These are phyloP conservation scores for Brassica hybrid DNA, from an alignment of 441 rosid species.

Conservation along the genomic window DNA sequence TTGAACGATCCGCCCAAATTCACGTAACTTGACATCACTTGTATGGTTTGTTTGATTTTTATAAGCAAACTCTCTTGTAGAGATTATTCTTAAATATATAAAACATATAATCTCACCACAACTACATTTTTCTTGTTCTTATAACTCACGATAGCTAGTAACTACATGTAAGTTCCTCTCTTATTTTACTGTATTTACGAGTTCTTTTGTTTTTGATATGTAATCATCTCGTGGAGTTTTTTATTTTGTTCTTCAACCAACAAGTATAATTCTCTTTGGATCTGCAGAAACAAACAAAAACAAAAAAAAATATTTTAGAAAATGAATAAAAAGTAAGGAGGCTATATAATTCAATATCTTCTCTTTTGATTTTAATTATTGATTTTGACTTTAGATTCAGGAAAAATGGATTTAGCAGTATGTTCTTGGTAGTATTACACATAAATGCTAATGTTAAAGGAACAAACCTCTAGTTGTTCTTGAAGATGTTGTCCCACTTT, in stretches of 20 bases:
- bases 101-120: neutral
- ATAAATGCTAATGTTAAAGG: neutral
- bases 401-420: neutral
- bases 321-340: neutral
- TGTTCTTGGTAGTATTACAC: neutral
- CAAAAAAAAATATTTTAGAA: too few relatives aligned
- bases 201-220: too few relatives aligned
- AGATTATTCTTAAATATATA: neutral
- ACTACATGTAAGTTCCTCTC: neutral
- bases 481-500: neutral
- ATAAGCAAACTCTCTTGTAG: neutral
- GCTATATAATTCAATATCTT: neutral
- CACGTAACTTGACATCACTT: neutral
- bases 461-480: constrained; percentile 6
- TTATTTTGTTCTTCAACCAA: neutral
- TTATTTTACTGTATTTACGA: neutral
- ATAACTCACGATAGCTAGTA: constrained; percentile 9
- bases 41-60: neutral
- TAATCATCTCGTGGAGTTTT: too few relatives aligned
- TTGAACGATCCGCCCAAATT: neutral
- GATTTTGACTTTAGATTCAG: neutral
- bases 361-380: neutral
- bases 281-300: neutral
- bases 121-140: neutral
- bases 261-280: neutral